Evolutionary conservation across 139 green algal genomes (phyloP).

Genomic region (Astrephomene gubernaculifera): DNA sequence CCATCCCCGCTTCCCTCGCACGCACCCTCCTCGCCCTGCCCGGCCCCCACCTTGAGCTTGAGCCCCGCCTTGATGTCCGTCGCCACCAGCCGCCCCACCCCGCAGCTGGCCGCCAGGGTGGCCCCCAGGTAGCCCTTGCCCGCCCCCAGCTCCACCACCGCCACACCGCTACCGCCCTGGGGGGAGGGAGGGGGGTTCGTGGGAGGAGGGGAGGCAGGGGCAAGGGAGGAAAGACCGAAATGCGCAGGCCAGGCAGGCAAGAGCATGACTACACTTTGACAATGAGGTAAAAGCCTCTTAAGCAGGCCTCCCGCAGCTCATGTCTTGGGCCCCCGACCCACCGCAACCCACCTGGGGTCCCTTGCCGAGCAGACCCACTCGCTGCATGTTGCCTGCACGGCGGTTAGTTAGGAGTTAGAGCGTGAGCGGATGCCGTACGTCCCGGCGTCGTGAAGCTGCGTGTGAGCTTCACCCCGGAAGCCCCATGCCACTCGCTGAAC

Average conservation of each 20-base stretch:
- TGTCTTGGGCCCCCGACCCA: no score
- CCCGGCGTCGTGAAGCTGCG: no score
- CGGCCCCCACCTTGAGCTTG: conserved; percentile 39
- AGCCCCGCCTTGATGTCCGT: conserved; percentile 36
- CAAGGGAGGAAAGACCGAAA: background rate
- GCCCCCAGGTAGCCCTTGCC: conserved; percentile 80
- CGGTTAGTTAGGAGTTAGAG: no score
- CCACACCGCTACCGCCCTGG: conserved; percentile 16
- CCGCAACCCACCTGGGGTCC: background rate
- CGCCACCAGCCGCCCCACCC: conserved; percentile 20
- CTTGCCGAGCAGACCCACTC: background rate
- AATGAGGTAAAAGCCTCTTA: no score
- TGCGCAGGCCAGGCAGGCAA: no score
- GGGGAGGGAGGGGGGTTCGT: background rate
- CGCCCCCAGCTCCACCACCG: conserved; percentile 77
- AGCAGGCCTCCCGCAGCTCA: no score
- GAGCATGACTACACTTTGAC: no score
- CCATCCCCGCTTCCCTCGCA: background rate
- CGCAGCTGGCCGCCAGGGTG: conserved; percentile 48
- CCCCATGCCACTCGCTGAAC: background rate
- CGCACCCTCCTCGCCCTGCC: background rate
- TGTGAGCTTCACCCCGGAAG: background rate
- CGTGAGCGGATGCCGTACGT: no score
- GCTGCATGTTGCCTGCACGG: conserved; percentile 44
- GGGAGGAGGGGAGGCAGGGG: background rate